phyloP scores from a whole-genome alignment of 2,329 filamentous ascomycete genomes.

The Escovopsis weberi region DNA sequence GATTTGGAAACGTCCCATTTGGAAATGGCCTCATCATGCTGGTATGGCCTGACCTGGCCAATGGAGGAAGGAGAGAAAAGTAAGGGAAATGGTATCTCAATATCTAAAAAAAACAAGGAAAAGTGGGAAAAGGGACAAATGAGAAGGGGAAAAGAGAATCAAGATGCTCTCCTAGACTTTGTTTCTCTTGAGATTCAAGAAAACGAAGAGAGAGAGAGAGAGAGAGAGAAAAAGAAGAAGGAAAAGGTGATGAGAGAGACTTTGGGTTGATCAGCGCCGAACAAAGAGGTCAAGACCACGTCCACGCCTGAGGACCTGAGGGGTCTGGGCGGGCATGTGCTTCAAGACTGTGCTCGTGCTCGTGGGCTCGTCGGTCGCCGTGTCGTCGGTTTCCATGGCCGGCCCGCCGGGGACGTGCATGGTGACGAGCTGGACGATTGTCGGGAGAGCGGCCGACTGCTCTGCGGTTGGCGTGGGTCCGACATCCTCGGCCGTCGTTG shows the following conservation, averaged over 20 bases:
- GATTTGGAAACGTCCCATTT: no score
- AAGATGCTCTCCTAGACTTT: no score
- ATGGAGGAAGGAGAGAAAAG: no score
- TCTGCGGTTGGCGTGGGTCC: no score
- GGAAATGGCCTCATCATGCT: no score
- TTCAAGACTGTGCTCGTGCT: conserved; percentile 1
- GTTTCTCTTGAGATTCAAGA: no score
- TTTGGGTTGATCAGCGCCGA: neutral
- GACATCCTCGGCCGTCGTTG: neutral
- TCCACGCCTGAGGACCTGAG: neutral
- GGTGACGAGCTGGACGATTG: conserved; percentile 1
- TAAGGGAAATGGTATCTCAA: no score
- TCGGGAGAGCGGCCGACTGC: neutral
- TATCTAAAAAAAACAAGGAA: no score
- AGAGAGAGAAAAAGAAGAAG: no score
- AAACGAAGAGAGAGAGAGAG: no score
- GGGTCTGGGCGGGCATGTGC: conserved; percentile 1
- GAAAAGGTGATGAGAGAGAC: no score
- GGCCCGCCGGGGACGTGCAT: neutral
- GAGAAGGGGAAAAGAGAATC: neutral
- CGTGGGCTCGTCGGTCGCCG: conserved; percentile 1
- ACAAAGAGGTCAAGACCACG: neutral
- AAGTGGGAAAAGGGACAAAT: neutral
- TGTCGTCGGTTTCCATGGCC: neutral
- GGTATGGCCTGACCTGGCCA: no score